Evolutionary conservation across 2,329 filamentous ascomycete species (phyloP).

Genomic region (Beauveria scarabaeidicola): DNA sequence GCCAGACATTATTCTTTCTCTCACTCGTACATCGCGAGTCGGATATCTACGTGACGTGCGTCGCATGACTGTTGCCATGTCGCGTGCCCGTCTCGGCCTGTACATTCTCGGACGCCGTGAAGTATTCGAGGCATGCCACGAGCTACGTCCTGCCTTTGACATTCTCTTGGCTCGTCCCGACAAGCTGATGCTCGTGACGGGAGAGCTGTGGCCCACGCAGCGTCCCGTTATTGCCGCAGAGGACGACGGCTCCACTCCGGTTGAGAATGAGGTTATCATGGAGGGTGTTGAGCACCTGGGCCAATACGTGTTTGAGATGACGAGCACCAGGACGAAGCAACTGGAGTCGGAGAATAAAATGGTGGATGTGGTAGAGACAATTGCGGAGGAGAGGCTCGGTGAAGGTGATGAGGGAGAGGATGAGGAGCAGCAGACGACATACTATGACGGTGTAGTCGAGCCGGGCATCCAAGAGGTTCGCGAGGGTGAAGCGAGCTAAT

Average conservation of each 20-base stretch:
- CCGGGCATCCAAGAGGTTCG: slow-evolving; percentile 29
- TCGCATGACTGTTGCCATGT: slow-evolving; percentile 88
- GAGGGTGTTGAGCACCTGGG: slow-evolving; percentile 88
- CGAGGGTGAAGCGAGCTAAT: slow-evolving; percentile 20
- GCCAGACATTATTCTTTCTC: slow-evolving; percentile 81
- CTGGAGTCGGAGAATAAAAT: slow-evolving; percentile 31
- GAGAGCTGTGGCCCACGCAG: slow-evolving; percentile 73
- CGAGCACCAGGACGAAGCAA: slow-evolving; percentile 50
- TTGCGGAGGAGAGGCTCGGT: slow-evolving; percentile 17
- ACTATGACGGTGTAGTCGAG: slow-evolving; percentile 23
- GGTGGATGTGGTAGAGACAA: slow-evolving; percentile 17
- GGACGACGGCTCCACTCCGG: slow-evolving; percentile 26
- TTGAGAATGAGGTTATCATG: slow-evolving; percentile 61
- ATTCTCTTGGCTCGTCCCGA: slow-evolving; percentile 68
- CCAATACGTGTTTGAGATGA: slow-evolving; percentile 97
- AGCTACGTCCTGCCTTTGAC: slow-evolving; percentile 80
- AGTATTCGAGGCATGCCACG: slow-evolving; percentile 82
- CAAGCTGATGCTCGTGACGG: slow-evolving; percentile 71
- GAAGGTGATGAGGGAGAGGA: slow-evolving; percentile 19
- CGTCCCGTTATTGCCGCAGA: slow-evolving; percentile 34
- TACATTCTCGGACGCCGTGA: slow-evolving; percentile 85
- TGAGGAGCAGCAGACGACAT: slow-evolving; percentile 17
- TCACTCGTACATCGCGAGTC: slow-evolving; percentile 79
- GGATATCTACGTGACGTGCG: slow-evolving; percentile 92
- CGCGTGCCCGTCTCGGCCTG: slow-evolving; percentile 80